Base-by-base conservation (phyloP, 2,329 filamentous ascomycete genomes). In the Amauroascus niger region DNA sequence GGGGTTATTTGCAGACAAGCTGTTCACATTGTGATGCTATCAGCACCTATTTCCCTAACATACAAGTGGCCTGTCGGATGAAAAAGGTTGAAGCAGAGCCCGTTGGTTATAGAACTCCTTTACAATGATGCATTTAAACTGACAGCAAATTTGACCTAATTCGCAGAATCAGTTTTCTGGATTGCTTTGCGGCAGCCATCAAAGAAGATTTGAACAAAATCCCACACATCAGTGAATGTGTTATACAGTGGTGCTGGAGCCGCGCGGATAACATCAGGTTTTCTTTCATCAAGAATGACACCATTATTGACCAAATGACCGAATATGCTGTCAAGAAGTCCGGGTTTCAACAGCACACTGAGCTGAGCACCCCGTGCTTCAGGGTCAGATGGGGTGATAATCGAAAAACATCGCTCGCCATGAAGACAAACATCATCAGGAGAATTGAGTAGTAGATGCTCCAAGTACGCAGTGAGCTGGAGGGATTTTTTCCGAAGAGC, bases 181-280 rank as follows among this genome's bases (percentile, higher is more conserved):
- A n/a, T 32, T 32, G 52, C 74, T 53, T 68, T 65, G 46, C 63
- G 64, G 58, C 75, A 79, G 2, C 77, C 79, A 39, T 69, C 62
- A 5, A 71, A 63, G 60, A 83, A 82, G 13, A 80, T 69, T 30
- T 69, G 67, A 49, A 73, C 76, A 64, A 87, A 87, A 14, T 69
- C 66, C 72, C 71, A 82, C 6, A 89, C 82, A 61, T 95, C 89
- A 55, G 76, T 75, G 65, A 87, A 94, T 0, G 79, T 81, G 63
- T 91, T 91, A 70, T 95, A 95, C 60, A 95, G 67, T 7, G 89
- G 88, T 40, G 86, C 84, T 1, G 90, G 89, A 1, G 89, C 88
- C 1, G 94, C 82, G 1, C 89, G 76, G 49, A 95, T 83, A 14
- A 95, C 89, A 65, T 90, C 83, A 1, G 90, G 89, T 67, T 87